These are phyloP conservation scores for Coleophoma cylindrospora DNA, from an alignment of 2,329 filamentous ascomycete genomes.

Conservation along the genomic window DNA sequence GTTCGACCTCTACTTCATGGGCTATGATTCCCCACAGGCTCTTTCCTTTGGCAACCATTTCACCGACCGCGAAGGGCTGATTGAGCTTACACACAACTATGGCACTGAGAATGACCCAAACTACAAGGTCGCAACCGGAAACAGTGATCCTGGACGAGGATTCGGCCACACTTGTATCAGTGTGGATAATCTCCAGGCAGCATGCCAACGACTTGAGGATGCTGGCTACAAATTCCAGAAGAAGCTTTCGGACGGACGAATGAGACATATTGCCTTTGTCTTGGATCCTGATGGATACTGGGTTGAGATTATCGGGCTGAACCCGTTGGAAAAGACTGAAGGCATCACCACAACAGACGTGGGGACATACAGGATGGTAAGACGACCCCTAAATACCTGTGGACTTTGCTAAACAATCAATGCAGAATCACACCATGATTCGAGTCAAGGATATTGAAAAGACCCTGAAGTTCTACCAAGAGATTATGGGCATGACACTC, in stretches of 20 bases:
- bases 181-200: conserved; percentile 80
- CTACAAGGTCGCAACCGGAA: conserved; percentile 83
- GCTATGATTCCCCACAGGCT: conserved; percentile 74
- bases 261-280: conserved; percentile 84
- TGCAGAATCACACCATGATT: conserved; percentile 86
- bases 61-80: conserved; percentile 82
- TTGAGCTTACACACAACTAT: conserved; percentile 82
- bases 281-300: conserved; percentile 86
- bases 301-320: conserved; percentile 76
- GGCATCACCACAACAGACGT: conserved; percentile 67
- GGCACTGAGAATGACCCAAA: conserved; percentile 81
- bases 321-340: conserved; percentile 66
- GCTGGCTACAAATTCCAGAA: conserved; percentile 94
- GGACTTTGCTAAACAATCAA: neutral
- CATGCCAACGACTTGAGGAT: conserved; percentile 84
- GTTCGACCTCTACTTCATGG: conserved; percentile 94
- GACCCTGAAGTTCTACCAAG: conserved; percentile 76
- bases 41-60: conserved; percentile 65
- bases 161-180: conserved; percentile 74
- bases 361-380: conserved; percentile 66
- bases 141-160: conserved; percentile 76
- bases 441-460: conserved; percentile 78
- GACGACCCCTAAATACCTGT: conserved; percentile 1
- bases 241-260: conserved; percentile 82
- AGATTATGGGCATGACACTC: conserved; percentile 83